A percentile compares a stretch with the other conserved stretches of the same genome.
phyloP scores from a whole-genome alignment of 345 rosid species.

The Euphorbia lathyris region DNA sequence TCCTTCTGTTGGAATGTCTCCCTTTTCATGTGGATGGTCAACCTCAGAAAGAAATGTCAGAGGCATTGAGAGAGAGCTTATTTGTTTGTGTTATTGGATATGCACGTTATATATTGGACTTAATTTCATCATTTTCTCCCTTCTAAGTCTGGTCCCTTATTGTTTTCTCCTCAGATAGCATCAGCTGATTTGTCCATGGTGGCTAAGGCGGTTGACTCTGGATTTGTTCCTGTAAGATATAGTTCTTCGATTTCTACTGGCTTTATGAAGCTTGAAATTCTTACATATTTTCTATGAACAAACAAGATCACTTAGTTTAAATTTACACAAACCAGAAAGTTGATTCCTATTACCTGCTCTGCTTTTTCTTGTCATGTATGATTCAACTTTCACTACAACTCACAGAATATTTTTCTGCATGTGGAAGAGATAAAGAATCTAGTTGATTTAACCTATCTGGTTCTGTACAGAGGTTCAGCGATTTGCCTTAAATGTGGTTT shows the following conservation, averaged over 20 bases:
- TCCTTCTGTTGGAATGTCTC: slow-evolving; percentile 85
- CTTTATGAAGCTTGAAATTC: not conserved
- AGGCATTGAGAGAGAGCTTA: slow-evolving; percentile 15
- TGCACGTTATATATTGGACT: not conserved
- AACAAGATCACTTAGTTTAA: not conserved
- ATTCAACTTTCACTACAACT: not conserved
- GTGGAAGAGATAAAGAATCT: not conserved
- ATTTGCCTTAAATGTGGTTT: not conserved
- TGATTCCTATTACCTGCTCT: not conserved
- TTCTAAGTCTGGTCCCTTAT: slow-evolving; percentile 20
- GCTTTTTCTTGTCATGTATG: not conserved
- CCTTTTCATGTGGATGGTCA: slow-evolving; percentile 42
- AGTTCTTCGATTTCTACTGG: not conserved
- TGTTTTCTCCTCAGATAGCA: slow-evolving; percentile 44
- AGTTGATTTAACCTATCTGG: not conserved
- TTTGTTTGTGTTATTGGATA: slow-evolving; percentile 10
- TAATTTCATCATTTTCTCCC: slow-evolving; percentile 4
- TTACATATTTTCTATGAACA: not conserved
- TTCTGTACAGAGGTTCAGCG: not conserved
- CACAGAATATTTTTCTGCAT: not conserved
- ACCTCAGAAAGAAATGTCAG: slow-evolving; percentile 61
- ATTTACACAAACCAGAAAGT: not conserved
- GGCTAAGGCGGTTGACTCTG: slow-evolving; percentile 62
- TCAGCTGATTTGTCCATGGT: slow-evolving; percentile 64
- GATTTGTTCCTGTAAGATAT: slow-evolving; percentile 79